Percentiles rank a stretch among this genome's conserved stretches.
Evolutionary conservation across 192 early-diverging fungal genomes (phyloP).

Genomic region (Coemansia sp.): DNA sequence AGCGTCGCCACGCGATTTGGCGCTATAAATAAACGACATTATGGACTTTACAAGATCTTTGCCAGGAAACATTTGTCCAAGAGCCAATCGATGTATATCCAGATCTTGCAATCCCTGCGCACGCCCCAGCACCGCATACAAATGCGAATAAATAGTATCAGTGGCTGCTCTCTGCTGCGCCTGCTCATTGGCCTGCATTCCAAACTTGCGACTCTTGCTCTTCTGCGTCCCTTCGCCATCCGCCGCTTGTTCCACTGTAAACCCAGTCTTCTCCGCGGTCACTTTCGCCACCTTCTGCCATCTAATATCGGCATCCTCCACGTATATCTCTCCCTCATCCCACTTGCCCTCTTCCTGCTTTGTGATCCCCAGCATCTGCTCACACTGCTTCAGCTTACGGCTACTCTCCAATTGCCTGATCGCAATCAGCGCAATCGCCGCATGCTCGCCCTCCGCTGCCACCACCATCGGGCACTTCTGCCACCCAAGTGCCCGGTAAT

Average conservation of each 20-base stretch:
- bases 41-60: conserved; percentile 9
- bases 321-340: background rate
- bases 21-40: conserved; percentile 35
- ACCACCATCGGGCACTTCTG: conserved; percentile 26
- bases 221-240: background rate
- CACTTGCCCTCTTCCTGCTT: background rate
- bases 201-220: conserved; percentile 12
- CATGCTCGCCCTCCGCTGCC: conserved; percentile 38
- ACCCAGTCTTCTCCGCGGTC: conserved; percentile 14
- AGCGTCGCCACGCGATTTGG: conserved; percentile 41
- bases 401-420: conserved; percentile 29
- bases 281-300: conserved; percentile 20
- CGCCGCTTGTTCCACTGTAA: background rate
- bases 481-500: conserved; percentile 19
- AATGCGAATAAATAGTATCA: conserved; percentile 18
- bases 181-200: conserved; percentile 13
- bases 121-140: conserved; percentile 20
- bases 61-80: conserved; percentile 7
- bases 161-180: conserved; percentile 15
- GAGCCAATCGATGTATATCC: background rate
- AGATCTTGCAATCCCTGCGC: conserved; percentile 6
- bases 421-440: conserved; percentile 19
- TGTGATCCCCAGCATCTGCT: conserved; percentile 28
- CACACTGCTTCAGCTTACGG: conserved; percentile 40
- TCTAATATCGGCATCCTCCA: conserved; percentile 13